These are phyloP conservation scores for Solanum lignicaule DNA, from an alignment of 257 asterid genomes.

Conservation along the genomic window DNA sequence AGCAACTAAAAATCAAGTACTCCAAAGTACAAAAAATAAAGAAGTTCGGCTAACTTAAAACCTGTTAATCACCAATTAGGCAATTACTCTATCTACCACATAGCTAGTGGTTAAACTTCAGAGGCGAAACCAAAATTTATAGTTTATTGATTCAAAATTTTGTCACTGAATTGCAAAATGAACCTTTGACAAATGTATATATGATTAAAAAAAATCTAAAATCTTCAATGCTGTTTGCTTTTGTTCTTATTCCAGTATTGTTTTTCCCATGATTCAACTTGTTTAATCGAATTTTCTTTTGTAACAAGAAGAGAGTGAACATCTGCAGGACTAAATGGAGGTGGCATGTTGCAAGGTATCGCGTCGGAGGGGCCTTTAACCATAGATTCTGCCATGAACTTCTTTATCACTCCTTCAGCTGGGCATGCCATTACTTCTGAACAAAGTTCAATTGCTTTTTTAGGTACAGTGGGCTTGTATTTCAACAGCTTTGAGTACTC, in stretches of 20 bases:
- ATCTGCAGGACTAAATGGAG: slow-evolving; percentile 50
- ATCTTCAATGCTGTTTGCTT: not conserved
- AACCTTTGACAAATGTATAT: not conserved
- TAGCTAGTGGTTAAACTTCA: not conserved
- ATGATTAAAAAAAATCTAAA: not conserved
- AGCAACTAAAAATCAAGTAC: not conserved
- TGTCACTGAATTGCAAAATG: not conserved
- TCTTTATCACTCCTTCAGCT: slow-evolving; percentile 30
- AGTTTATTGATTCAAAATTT: not conserved
- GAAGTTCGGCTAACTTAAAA: not conserved
- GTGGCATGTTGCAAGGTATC: slow-evolving; percentile 60
- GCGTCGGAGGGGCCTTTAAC: slow-evolving; percentile 30
- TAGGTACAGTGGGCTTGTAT: slow-evolving; percentile 55
- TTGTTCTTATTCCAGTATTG: slow-evolving; percentile 37
- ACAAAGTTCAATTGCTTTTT: slow-evolving; percentile 51
- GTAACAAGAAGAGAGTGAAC: slow-evolving; percentile 29
- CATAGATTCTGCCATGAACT: slow-evolving; percentile 67
- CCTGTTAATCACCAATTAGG: not conserved
- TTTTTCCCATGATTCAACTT: slow-evolving; percentile 62
- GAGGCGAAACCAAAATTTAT: not conserved
- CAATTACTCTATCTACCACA: not conserved
- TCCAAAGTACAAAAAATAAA: not conserved
- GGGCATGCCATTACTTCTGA: slow-evolving; percentile 57
- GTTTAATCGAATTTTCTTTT: slow-evolving; percentile 27
- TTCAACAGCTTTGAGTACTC: slow-evolving; percentile 62